Evolutionary conservation across 495 filamentous ascomycete genomes (phyloP).

Genomic region (Halenospora varia): DNA sequence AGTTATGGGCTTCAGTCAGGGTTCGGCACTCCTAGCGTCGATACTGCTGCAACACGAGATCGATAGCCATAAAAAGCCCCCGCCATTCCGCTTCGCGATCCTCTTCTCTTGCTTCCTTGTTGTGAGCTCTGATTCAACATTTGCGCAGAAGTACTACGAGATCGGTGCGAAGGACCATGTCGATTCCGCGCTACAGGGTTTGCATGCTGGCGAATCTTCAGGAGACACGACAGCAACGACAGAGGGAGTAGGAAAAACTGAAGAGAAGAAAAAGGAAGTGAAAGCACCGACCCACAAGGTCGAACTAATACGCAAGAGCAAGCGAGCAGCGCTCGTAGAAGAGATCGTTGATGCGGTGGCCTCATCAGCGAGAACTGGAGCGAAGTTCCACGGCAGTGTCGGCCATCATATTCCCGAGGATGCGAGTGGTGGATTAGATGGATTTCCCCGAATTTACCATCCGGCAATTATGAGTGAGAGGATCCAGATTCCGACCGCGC

Average conservation of each 20-base stretch:
- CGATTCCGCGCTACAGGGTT: background rate
- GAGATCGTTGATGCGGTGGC: conserved; percentile 1
- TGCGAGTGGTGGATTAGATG: background rate
- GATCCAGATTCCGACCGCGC: conserved; percentile 1
- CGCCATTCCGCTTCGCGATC: conserved; percentile 2
- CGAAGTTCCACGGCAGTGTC: background rate
- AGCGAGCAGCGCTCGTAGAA: background rate
- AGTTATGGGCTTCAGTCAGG: conserved; percentile 16
- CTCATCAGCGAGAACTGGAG: background rate
- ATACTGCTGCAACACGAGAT: conserved; percentile 1
- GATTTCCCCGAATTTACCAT: background rate
- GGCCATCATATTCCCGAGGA: background rate
- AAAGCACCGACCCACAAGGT: background rate
- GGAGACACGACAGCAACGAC: background rate
- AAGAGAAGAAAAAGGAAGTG: background rate
- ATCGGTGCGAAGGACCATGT: background rate
- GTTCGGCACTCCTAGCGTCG: background rate
- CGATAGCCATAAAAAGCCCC: background rate
- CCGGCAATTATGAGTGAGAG: background rate
- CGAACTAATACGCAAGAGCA: background rate
- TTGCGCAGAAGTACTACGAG: conserved; percentile 4
- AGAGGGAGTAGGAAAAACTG: background rate
- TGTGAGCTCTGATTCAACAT: background rate
- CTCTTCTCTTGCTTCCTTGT: conserved; percentile 1
- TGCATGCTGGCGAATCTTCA: background rate